Evolutionary conservation across 805 yeast genomes (phyloP), one percentile per base, ranked within the genome.

Genomic region (Starmerella sp.): DNA sequence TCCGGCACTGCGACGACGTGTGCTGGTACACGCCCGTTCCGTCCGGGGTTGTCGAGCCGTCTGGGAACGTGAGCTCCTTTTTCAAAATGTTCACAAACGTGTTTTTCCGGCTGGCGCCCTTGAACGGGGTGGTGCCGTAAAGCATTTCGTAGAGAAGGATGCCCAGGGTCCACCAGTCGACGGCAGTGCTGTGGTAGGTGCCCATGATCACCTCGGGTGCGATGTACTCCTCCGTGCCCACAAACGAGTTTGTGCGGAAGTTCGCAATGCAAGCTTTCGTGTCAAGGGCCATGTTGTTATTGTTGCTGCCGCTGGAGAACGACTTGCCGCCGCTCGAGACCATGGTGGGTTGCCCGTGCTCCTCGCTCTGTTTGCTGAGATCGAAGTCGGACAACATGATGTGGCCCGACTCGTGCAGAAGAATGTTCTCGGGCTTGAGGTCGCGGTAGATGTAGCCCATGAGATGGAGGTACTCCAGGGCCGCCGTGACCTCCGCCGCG

Each of bases 121-220:
- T 93, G 72, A 91, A 93, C 1, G 99, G 99, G 0, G 98, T 93
- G 8, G 88, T 85, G 1, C 97, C 97, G 69, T 81, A 90, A 28
- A 93, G 72, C 98, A 93, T 93, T 67, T 93, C 99, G 69, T 81
- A 95, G 29, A 89, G 74, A 63, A 93, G 76, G 22, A 93, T 89
- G 4, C 99, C 99, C 60, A 93, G 73, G 0, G 98, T 93, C 99
- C 99, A 93, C 98, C 98, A 93, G 69, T 93, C 99, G 15, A 93
- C 98, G 0, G 97, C 96, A 7, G 91, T 84, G 0, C 97, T 91
- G 65, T 93, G 99, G 1, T 98, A 98, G 63, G 90, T 86, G 1
- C 97, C 97, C 67, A 93, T 75, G 53, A 93, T 93, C 5, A 93
- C 98, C 66, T 93, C 99, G 0, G 99, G 99, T 0, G 99, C 97